These are phyloP conservation scores for Euphorbia neoarborescens DNA, from an alignment of 441 rosid genomes.

Conservation along the genomic window DNA sequence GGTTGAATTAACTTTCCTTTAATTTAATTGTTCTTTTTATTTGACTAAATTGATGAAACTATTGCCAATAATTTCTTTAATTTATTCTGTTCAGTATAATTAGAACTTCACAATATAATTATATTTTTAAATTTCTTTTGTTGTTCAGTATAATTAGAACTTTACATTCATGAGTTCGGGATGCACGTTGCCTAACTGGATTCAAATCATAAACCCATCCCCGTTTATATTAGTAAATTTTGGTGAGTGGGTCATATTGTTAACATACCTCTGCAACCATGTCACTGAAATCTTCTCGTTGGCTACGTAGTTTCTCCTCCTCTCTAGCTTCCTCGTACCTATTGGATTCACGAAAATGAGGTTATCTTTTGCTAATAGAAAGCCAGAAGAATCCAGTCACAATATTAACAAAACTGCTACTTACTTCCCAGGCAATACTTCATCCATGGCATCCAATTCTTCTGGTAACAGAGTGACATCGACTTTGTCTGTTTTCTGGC, in stretches of 20 bases:
- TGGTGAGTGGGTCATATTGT: not conserved
- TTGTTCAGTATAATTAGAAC: too few relatives aligned
- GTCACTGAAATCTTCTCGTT: constrained; percentile 87
- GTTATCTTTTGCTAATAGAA: not conserved
- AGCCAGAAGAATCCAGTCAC: not conserved
- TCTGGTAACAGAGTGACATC: constrained; percentile 87
- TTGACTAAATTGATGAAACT: too few relatives aligned
- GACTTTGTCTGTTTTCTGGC: constrained; percentile 84
- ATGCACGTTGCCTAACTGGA: too few relatives aligned
- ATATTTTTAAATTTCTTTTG: too few relatives aligned
- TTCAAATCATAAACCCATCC: too few relatives aligned
- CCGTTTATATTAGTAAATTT: not conserved
- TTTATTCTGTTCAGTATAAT: too few relatives aligned
- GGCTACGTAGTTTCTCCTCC: constrained; percentile 84
- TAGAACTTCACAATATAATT: too few relatives aligned
- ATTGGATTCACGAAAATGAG: constrained; percentile 17
- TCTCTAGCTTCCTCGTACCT: constrained; percentile 98
- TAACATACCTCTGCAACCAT: constrained; percentile 89
- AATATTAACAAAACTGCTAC: constrained; percentile 21
- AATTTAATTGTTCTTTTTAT: too few relatives aligned
- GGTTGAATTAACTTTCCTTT: too few relatives aligned
- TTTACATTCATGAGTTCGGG: too few relatives aligned
- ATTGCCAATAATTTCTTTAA: too few relatives aligned
- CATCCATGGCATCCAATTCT: constrained; percentile 80
- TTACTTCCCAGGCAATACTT: constrained; percentile 91